A percentile compares a stretch with the other conserved stretches of the same genome.
phyloP scores from a whole-genome alignment of 371 early-diverging fungal genomes.

The Cokeromyces recurvatus region DNA sequence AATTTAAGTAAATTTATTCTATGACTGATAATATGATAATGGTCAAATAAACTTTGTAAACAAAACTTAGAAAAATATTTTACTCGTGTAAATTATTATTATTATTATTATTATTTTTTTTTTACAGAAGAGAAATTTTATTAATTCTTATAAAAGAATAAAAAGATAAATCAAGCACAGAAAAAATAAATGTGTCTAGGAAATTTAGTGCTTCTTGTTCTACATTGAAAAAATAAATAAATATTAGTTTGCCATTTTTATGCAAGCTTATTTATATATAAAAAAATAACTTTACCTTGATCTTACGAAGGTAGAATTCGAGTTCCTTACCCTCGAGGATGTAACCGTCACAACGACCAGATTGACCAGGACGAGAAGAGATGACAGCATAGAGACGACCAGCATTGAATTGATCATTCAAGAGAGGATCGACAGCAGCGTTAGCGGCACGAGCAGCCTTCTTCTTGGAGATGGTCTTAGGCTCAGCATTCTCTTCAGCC shows the following conservation, averaged over 20 bases:
- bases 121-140: conserved; percentile 1
- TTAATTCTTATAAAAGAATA: too few relatives aligned
- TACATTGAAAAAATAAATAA: conserved; percentile 4
- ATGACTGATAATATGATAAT: too few relatives aligned
- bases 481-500: conserved; percentile 75
- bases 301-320: conserved; percentile 92
- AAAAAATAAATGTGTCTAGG: not conserved
- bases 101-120: too few relatives aligned
- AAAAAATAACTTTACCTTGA: conserved; percentile 55
- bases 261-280: not conserved
- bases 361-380: conserved; percentile 99
- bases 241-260: not conserved
- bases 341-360: conserved; percentile 98
- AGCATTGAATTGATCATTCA: conserved; percentile 94
- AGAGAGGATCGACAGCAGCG: conserved; percentile 81
- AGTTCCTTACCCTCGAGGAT: conserved; percentile 99
- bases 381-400: conserved; percentile 95
- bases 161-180: too few relatives aligned
- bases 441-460: conserved; percentile 77
- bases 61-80: too few relatives aligned
- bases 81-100: too few relatives aligned
- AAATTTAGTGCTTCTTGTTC: conserved; percentile 30
- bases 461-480: conserved; percentile 90
- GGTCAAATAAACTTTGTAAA: too few relatives aligned
- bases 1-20: too few relatives aligned